A percentile compares a stretch with the other conserved stretches of the same genome.
phyloP scores from a whole-genome alignment of 2,329 filamentous ascomycete genomes.

The Didymosphaeria variabile region DNA sequence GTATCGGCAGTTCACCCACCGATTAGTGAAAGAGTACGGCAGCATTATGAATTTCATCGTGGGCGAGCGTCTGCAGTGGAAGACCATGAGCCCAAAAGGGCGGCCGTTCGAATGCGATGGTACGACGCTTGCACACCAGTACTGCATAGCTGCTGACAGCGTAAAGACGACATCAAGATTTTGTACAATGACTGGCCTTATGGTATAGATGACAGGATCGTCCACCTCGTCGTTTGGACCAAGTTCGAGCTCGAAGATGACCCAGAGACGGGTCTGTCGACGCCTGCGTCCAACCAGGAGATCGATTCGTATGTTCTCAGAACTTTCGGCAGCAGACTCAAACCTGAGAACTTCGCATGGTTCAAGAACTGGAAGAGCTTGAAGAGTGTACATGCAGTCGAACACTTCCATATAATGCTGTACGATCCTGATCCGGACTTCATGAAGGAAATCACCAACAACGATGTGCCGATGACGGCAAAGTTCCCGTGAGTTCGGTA shows the following conservation, averaged over 20 bases:
- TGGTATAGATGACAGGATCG: constrained; percentile 77
- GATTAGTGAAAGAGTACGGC: constrained; percentile 73
- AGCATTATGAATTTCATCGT: constrained; percentile 82
- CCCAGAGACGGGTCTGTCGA: constrained; percentile 70
- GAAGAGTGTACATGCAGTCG: constrained; percentile 85
- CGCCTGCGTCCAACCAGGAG: constrained; percentile 66
- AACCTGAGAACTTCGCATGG: constrained; percentile 67
- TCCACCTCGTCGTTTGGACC: constrained; percentile 91
- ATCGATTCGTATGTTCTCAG: constrained; percentile 76
- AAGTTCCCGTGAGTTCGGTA: constrained; percentile 26
- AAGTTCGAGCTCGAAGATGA: constrained; percentile 84
- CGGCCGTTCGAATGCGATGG: constrained; percentile 56
- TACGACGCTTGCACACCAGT: constrained; percentile 19
- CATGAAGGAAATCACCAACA: constrained; percentile 73
- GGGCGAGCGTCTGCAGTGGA: constrained; percentile 75
- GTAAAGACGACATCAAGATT: constrained; percentile 73
- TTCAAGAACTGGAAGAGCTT: constrained; percentile 91
- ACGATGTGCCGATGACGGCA: constrained; percentile 70
- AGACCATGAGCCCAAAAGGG: constrained; percentile 52
- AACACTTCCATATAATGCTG: constrained; percentile 96
- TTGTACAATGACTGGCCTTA: constrained; percentile 96
- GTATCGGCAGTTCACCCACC: constrained; percentile 75
- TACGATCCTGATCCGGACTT: constrained; percentile 77
- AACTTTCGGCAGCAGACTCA: constrained; percentile 68
- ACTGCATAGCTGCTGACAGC: constrained; percentile 15